Evolutionary conservation across 805 yeast species (phyloP), one percentile per base, ranked within the genome.

Genomic region (Cyberlindnera mycetangii): DNA sequence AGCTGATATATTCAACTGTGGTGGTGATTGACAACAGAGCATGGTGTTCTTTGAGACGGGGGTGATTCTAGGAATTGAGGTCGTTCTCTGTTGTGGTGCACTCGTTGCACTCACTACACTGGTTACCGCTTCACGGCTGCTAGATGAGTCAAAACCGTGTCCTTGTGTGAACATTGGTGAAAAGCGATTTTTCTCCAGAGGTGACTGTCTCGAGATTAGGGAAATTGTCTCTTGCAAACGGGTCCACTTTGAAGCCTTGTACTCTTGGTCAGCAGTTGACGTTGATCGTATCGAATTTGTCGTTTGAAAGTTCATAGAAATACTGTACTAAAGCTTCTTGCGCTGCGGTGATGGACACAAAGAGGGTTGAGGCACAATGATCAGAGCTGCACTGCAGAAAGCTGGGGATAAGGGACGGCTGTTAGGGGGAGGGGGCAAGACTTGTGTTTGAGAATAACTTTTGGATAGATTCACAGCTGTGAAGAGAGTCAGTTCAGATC

Each of bases 151-250:
- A 6, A 11, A 18, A 11, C n/a, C 16, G 37, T 19, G 8, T 33
- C 25, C 21, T 24, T 8, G 39, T 6, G 42, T 37, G 36, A 43
- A 33, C 10, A 28, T 11, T 2, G 47, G 47, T 6, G 42, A 28
- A 31, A 17, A 25, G 17, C 16, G 30, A 7, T 38, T 10, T 19
- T 32, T 38, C 28, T 21, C 33, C 16, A 16, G 25, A 4, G 40
- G 33, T n/a, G 43, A 31, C 2, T 41, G 31, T 10, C 44, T 32
- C 3, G 48, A 39, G 20, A 45, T 49, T 31, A 24, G 46, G 17
- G 36, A 48, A 49, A 58, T 27, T 38, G 47, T 54, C 21, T 48
- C 57, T 27, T 58, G 62, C 25, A 56, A 37, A 19, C 51, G 54
- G 11, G 54, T 37, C 62, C 62, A 56, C 20, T 50, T 55, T 10